phyloP scores from a whole-genome alignment of 805 yeast species.

The Kurtzmaniella cleridarum region DNA sequence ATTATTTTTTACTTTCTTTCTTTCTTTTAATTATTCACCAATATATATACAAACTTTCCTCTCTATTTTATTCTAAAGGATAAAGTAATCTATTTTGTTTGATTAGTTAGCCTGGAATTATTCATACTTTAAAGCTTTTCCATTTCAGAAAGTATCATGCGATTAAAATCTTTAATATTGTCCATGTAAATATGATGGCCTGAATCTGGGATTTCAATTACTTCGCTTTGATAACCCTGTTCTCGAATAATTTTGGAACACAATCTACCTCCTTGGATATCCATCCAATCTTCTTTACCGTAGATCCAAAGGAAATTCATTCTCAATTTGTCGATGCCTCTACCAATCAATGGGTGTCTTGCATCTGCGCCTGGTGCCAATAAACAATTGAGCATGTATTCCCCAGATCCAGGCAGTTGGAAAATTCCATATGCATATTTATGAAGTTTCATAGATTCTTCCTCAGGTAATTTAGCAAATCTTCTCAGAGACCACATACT shows the following conservation, averaged over 20 bases:
- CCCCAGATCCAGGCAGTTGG: slow-evolving; percentile 87
- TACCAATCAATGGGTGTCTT: slow-evolving; percentile 57
- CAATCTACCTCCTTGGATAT: slow-evolving; percentile 40
- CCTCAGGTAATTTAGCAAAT: slow-evolving; percentile 51
- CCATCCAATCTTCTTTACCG: slow-evolving; percentile 73
- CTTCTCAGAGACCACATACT: slow-evolving; percentile 88
- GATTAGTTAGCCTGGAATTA: not conserved
- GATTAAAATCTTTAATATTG: slow-evolving; percentile 51
- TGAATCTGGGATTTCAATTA: slow-evolving; percentile 44
- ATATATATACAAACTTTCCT: no score
- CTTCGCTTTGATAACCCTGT: slow-evolving; percentile 16
- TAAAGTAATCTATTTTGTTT: not conserved
- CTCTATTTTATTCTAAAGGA: no score
- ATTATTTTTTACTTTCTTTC: not conserved
- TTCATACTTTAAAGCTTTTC: slow-evolving; percentile 7
- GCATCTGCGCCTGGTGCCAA: slow-evolving; percentile 92
- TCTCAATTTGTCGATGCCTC: slow-evolving; percentile 45
- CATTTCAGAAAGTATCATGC: slow-evolving; percentile 50
- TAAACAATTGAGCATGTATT: slow-evolving; percentile 78
- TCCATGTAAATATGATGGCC: slow-evolving; percentile 84
- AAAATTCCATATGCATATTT: slow-evolving; percentile 79
- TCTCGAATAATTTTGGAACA: slow-evolving; percentile 29
- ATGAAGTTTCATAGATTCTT: slow-evolving; percentile 56
- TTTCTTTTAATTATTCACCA: not conserved
- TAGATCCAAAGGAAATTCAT: slow-evolving; percentile 78